phyloP scores from a whole-genome alignment of 2,329 filamentous ascomycete genomes.

The Coleophoma cylindrospora region DNA sequence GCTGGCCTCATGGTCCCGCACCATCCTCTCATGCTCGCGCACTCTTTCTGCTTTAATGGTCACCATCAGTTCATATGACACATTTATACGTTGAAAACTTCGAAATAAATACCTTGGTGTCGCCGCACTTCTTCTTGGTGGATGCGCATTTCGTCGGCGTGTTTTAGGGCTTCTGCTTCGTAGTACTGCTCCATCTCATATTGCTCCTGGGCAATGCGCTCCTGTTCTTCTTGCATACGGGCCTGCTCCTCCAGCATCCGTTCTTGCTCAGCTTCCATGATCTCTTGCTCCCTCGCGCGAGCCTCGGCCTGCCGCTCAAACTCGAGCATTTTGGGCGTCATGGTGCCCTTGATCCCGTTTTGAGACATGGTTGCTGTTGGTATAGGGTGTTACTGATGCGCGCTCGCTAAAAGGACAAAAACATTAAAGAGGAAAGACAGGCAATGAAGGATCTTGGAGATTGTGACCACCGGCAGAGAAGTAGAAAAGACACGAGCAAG shows the following conservation, averaged over 20 bases:
- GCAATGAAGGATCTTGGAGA: too few species aligned
- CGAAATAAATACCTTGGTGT: conserved; percentile 14
- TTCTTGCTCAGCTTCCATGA: conserved; percentile 19
- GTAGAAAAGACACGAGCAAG: background rate
- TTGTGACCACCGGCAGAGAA: too few species aligned
- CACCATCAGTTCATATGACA: conserved; percentile 8
- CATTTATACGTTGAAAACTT: background rate
- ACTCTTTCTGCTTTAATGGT: conserved; percentile 12
- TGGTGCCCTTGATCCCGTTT: conserved; percentile 17
- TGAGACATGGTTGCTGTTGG: background rate
- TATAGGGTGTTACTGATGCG: background rate
- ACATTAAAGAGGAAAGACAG: background rate
- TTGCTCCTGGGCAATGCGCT: conserved; percentile 25
- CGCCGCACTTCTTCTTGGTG: conserved; percentile 24
- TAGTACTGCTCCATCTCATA: conserved; percentile 27
- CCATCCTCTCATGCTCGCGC: conserved; percentile 13
- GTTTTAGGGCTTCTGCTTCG: conserved; percentile 23
- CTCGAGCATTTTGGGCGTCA: conserved; percentile 24
- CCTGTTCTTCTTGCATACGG: conserved; percentile 18
- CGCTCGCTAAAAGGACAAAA: background rate
- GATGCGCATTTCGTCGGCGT: conserved; percentile 22
- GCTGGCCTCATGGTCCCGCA: conserved; percentile 22
- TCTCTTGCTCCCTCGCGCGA: conserved; percentile 18
- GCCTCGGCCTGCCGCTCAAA: conserved; percentile 26
- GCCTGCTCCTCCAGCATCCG: conserved; percentile 18